Evolutionary conservation across 306 rosid genomes (phyloP), one percentile per base, ranked within the genome.

Genomic region (Medicago lupulina): DNA sequence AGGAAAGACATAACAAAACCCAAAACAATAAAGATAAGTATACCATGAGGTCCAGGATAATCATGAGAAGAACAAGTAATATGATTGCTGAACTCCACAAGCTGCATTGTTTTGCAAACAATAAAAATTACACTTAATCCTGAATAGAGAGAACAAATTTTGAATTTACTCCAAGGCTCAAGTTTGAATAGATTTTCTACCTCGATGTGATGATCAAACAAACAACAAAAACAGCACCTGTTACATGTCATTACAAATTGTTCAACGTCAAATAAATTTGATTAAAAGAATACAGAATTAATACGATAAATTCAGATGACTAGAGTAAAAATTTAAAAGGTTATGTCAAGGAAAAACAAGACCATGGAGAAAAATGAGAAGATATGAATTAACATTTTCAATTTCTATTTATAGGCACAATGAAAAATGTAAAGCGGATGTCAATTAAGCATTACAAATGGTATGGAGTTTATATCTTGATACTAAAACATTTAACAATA

Each of bases 31-130:
- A 51, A 75, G 61, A 76, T 41, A 40, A 78, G 58, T 44, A 71
- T 92, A 94, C 98, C 98, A 94, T 82, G 81, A 94, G 96, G 74
- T 94, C 98, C 77, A 89, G 87, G 79, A 94, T 87, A 75, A 90
- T 92, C 98, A 94, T 94, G 76, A 92, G 89, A 86, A 92, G 70
- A 63, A 92, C 97, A 64, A 94, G 92, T 79, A 92, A 76, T 76
- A 92, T 84, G 86, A 94, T 90, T 62, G 86, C 88, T 2, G 98
- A 90, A 80, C 86, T 90, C 98, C 97, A 94, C 76, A 90, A 62
- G 81, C 98, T 94, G 97, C 89, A 77, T 83, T 47, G 58, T 67
- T 62, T 44, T 40, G 71, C 70, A 85, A 57, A 47, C 51, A 75
- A 9, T 65, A 71, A 69, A 65, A 7, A 19, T 44, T 38, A 79